Evolutionary conservation across 441 rosid species (phyloP), one percentile per base, ranked within the genome.

Genomic region (Pelargonium myrrhifolium): DNA sequence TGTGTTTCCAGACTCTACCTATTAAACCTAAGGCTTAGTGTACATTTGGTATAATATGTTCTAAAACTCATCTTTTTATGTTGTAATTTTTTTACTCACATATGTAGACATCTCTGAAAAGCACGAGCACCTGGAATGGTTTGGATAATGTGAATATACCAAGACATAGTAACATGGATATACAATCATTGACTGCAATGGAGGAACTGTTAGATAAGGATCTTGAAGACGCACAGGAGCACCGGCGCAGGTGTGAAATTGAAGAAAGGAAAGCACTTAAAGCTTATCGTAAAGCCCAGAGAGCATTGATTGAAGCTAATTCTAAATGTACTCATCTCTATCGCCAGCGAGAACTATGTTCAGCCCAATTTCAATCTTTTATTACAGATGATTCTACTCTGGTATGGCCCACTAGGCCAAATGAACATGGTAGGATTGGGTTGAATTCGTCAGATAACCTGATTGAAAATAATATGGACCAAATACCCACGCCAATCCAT

Each of bases 261-360:
- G 99, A 94, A 81, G 99, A 94, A 79, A 85, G 94, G 75, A 89
- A 87, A 73, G 94, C 98, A 56, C 91, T 92, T 64, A 92, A 81
- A 79, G 88, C 88, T 64, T 94, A 89, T 78, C 80, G 93, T 71
- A 88, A 84, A 80, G 88, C 97, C 15, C 99, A 89, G 73, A 88
- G 89, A 75, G 89, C 87, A 71, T 75, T 94, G 83, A 74, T 94
- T 62, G 94, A 88, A 85, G 97, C 99, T 75, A 94, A 88, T 82
- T 82, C 84, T 53, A 86, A 86, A 82, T 94, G 98, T 68, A 75
- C 77, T 72, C 83, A 83, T 69, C 87, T 94, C 68, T 92, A 87
- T 78, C 84, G 74, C 63, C 83, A 80, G 76, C 89, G 99, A 82
- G 98, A 92, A 80, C 74, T 75, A 43, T 79, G 88, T 76, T 88